Percentiles rank a stretch among this genome's conserved stretches.
These are phyloP conservation scores for Ophiostoma quercus DNA, from an alignment of 2,329 filamentous ascomycete species.

Conservation along the genomic window DNA sequence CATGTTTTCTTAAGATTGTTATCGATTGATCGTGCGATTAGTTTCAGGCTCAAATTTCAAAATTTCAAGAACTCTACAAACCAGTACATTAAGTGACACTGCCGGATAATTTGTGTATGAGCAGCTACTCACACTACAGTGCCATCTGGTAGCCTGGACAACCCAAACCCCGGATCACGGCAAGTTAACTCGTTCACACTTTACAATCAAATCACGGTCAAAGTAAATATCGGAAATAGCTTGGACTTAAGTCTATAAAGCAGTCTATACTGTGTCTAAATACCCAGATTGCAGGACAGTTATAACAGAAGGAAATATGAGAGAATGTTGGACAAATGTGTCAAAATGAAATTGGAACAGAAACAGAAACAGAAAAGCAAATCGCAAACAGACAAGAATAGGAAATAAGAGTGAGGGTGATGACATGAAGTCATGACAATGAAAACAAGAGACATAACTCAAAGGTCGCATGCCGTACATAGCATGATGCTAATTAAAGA, in stretches of 20 bases:
- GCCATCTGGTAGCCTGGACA: too few relatives aligned
- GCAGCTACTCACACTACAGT: too few relatives aligned
- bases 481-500: constrained; percentile 13
- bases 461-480: neutral
- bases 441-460: constrained; percentile 1
- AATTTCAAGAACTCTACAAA: too few relatives aligned
- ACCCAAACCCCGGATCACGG: too few relatives aligned
- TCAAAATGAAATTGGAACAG: neutral
- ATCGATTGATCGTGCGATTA: too few relatives aligned
- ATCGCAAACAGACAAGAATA: neutral
- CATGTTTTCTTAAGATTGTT: neutral
- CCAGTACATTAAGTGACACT: too few relatives aligned
- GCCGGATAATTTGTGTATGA: too few relatives aligned
- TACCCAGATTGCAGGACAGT: constrained; percentile 7
- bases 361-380: neutral
- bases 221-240: neutral
- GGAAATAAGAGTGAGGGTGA: neutral
- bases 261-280: constrained; percentile 9
- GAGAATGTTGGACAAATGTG: neutral
- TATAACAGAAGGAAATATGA: neutral
- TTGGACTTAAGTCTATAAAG: constrained; percentile 6
- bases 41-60: too few relatives aligned
- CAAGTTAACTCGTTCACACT: too few relatives aligned
- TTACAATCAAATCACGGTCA: neutral
- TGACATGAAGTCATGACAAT: constrained; percentile 5